phyloP scores from a whole-genome alignment of 331 rosid species.

The Phaseolus coccineus region DNA sequence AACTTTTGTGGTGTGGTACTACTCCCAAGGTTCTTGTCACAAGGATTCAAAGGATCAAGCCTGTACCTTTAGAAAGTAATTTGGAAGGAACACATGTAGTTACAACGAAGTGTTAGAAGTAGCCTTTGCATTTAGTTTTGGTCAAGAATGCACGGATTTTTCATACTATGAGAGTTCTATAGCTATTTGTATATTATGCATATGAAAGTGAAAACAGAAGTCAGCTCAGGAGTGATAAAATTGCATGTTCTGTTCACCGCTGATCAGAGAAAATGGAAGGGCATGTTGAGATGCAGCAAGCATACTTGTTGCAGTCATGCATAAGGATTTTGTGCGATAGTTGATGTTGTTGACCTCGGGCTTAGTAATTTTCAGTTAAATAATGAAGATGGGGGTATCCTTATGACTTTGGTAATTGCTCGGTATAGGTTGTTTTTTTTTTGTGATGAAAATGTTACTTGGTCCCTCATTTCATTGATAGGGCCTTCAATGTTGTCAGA shows the following conservation, averaged over 20 bases:
- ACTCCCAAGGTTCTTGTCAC: no score
- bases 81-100: background rate
- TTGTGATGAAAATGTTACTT: slow-evolving; percentile 37
- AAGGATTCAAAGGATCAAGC: slow-evolving; percentile 10
- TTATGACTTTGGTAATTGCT: slow-evolving; percentile 21
- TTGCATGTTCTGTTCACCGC: background rate
- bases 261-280: slow-evolving; percentile 6
- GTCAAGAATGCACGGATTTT: background rate
- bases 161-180: background rate
- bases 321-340: background rate
- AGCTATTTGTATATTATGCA: background rate
- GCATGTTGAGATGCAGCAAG: slow-evolving; percentile 1
- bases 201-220: background rate
- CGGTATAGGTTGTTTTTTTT: background rate
- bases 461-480: slow-evolving; percentile 4
- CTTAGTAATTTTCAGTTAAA: slow-evolving; percentile 2
- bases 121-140: background rate
- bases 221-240: slow-evolving; percentile 5
- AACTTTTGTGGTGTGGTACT: background rate
- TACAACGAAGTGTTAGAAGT: background rate
- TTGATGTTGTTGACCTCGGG: background rate
- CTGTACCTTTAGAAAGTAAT: slow-evolving; percentile 4
- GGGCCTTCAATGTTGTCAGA: background rate
- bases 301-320: background rate
- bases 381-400: background rate